Evolutionary conservation across 2,329 filamentous ascomycete genomes (phyloP).

Genomic region (Fusarium guadeloupense): DNA sequence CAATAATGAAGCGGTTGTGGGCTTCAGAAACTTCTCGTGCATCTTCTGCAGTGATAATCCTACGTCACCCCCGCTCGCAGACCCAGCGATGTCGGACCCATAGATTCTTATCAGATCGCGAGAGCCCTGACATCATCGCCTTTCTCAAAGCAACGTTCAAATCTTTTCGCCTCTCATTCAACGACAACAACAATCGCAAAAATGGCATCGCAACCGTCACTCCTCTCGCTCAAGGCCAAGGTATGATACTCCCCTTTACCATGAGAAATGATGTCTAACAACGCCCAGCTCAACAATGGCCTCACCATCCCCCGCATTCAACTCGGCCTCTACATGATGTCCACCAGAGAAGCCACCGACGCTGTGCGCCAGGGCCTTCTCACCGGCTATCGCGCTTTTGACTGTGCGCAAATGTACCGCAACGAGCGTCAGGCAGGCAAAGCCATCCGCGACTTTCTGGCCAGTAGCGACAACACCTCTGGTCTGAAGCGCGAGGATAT

Average conservation of each 20-base stretch:
- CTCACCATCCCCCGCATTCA: conserved; percentile 75
- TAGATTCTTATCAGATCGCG: conserved; percentile 12
- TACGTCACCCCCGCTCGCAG: conserved; percentile 13
- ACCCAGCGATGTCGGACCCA: conserved; percentile 19
- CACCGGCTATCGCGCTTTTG: conserved; percentile 61
- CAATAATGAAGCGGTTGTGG: neutral
- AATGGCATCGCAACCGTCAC: conserved; percentile 35
- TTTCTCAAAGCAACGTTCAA: neutral
- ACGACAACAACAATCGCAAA: neutral
- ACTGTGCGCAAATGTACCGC: conserved; percentile 65
- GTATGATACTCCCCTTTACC: neutral
- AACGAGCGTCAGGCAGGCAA: conserved; percentile 77
- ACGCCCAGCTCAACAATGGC: conserved; percentile 67
- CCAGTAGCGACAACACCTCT: conserved; percentile 56
- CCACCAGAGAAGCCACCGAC: conserved; percentile 65
- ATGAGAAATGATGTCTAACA: neutral
- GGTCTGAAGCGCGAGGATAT: conserved; percentile 72
- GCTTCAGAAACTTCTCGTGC: neutral
- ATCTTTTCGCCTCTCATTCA: neutral
- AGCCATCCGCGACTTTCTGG: conserved; percentile 69
- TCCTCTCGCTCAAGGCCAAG: conserved; percentile 38
- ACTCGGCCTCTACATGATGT: conserved; percentile 78
- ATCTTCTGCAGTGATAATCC: neutral
- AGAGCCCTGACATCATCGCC: conserved; percentile 9
- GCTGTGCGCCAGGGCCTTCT: conserved; percentile 67